Conservation (phyloP, 176 grass and related monocot genomes). For the Luzula sylvatica region DNA sequence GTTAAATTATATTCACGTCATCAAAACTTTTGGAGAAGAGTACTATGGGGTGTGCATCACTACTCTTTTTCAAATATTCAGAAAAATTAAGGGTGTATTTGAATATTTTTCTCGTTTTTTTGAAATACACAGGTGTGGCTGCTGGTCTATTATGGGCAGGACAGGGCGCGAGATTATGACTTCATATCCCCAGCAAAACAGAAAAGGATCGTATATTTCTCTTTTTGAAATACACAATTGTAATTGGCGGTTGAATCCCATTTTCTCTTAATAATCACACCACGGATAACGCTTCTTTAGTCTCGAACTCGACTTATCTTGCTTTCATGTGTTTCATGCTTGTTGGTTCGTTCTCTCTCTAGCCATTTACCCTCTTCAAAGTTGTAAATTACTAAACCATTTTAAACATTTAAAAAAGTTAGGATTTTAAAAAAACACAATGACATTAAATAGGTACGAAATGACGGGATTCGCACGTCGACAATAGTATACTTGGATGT, state of each 20-base stretch:
- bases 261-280: conserved; percentile 62
- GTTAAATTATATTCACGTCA: too few relatives aligned
- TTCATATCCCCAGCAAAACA: conserved; percentile 55
- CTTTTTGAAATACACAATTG: conserved; percentile 88
- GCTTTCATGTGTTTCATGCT: conserved; percentile 87
- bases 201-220: conserved; percentile 77
- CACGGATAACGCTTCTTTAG: conserved; percentile 13
- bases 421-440: too few relatives aligned
- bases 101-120: not conserved
- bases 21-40: too few relatives aligned
- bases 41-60: too few relatives aligned
- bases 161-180: conserved; percentile 90
- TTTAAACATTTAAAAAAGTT: not conserved
- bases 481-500: conserved; percentile 8
- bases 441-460: conserved; percentile 21
- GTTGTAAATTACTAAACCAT: conserved; percentile 20
- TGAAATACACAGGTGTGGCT: conserved; percentile 25
- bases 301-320: conserved; percentile 68
- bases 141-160: conserved; percentile 81
- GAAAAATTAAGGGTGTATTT: too few relatives aligned
- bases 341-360: conserved; percentile 40
- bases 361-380: conserved; percentile 24
- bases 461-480: conserved; percentile 45
- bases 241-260: conserved; percentile 81
- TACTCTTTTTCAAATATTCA: too few relatives aligned